These are phyloP conservation scores for Hortaea sp. DNA, from an alignment of 2,329 filamentous ascomycete genomes.

Conservation along the genomic window DNA sequence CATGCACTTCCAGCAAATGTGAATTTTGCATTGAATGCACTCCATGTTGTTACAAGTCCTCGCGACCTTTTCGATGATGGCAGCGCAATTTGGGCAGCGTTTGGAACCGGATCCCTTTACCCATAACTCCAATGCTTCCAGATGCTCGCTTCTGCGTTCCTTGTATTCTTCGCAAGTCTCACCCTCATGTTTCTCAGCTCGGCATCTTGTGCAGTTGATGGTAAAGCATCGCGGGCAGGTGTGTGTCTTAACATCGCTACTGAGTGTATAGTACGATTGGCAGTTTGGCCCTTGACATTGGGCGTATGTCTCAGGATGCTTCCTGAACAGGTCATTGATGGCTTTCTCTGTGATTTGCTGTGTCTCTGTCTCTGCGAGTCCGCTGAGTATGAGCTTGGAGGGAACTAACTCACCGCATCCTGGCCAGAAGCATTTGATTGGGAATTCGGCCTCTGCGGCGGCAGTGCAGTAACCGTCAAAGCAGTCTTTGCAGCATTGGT, in stretches of 20 bases:
- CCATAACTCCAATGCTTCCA: not conserved
- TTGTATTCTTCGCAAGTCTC: conserved; percentile 5
- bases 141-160: not conserved
- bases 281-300: conserved; percentile 4
- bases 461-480: conserved; percentile 3
- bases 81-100: conserved; percentile 3
- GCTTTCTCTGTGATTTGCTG: not conserved
- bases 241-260: not conserved
- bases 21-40: conserved; percentile 2
- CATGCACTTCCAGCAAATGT: conserved; percentile 7
- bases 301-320: conserved; percentile 1
- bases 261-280: not conserved
- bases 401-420: conserved; percentile 1
- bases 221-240: conserved; percentile 7
- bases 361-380: not conserved
- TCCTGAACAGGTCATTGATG: not conserved
- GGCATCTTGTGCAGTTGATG: conserved; percentile 5
- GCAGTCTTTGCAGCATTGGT: conserved; percentile 6
- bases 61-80: not conserved
- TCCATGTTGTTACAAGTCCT: conserved; percentile 5
- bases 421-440: conserved; percentile 3
- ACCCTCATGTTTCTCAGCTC: conserved; percentile 1
- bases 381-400: not conserved
- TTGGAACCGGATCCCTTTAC: conserved; percentile 1
- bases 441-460: not conserved